Conservation (phyloP, 768 basidiomycete genomes). For the Boletus coccyginus region DNA sequence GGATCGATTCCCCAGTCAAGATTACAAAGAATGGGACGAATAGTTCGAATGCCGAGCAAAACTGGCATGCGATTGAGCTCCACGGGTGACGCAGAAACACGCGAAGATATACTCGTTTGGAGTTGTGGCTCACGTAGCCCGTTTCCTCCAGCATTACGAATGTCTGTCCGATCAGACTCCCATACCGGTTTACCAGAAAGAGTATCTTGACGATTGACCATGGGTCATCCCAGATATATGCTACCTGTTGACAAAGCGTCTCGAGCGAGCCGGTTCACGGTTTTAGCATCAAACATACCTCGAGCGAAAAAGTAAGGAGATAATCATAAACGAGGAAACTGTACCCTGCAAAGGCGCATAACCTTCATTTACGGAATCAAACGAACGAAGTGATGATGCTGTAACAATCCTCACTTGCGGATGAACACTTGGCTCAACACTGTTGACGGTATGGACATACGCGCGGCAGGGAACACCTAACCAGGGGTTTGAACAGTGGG, state of each 20-base stretch:
- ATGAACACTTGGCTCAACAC: slow-evolving; percentile 9
- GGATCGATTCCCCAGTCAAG: slow-evolving; percentile 20
- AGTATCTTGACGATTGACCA: slow-evolving; percentile 14
- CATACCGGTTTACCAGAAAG: slow-evolving; percentile 20
- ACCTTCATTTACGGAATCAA: slow-evolving; percentile 1
- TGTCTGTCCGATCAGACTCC: slow-evolving; percentile 17
- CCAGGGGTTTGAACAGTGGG: not conserved
- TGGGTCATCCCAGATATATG: slow-evolving; percentile 16
- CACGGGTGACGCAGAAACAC: not conserved
- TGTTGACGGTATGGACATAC: not conserved
- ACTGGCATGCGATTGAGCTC: slow-evolving; percentile 6
- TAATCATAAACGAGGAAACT: slow-evolving; percentile 27
- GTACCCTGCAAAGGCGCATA: slow-evolving; percentile 13
- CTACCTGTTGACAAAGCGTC: slow-evolving; percentile 8
- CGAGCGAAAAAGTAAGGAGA: slow-evolving; percentile 25
- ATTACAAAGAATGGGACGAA: not conserved
- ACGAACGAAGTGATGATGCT: not conserved
- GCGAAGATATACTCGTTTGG: slow-evolving; percentile 9
- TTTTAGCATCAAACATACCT: slow-evolving; percentile 12
- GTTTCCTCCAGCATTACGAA: slow-evolving; percentile 22
- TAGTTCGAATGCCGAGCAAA: slow-evolving; percentile 8
- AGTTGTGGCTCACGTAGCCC: slow-evolving; percentile 18
- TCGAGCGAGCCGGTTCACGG: too few relatives aligned
- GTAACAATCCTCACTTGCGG: slow-evolving; percentile 16
- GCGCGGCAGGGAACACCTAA: too few relatives aligned